Percentiles rank a stretch among this genome's conserved stretches.
phyloP scores from a whole-genome alignment of 2,329 filamentous ascomycete genomes.

The Teratosphaeria pseudoeucalypti region DNA sequence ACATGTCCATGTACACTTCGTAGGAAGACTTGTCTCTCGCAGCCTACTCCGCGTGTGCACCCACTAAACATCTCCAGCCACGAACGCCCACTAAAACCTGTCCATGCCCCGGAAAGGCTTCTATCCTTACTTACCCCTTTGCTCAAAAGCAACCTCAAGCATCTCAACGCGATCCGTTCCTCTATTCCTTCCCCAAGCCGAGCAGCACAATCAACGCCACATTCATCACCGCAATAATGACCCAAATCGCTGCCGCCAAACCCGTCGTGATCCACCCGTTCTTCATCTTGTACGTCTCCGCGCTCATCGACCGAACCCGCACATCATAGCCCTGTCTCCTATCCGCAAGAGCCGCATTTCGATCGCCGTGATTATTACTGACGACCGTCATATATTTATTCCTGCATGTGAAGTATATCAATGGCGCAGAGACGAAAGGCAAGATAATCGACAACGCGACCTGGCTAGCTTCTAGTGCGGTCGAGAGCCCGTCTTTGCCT shows the following conservation, averaged over 20 bases:
- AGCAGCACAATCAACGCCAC: constrained; percentile 61
- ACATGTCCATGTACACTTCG: background rate
- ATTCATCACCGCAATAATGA: constrained; percentile 67
- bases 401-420: constrained; percentile 77
- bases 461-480: constrained; percentile 65
- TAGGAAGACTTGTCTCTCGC: background rate
- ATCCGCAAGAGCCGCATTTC: background rate
- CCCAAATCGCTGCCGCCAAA: constrained; percentile 56
- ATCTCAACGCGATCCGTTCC: constrained; percentile 1
- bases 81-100: background rate
- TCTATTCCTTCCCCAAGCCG: constrained; percentile 38
- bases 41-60: background rate
- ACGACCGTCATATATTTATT: constrained; percentile 68
- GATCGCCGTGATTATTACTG: constrained; percentile 1
- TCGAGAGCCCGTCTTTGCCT: constrained; percentile 58
- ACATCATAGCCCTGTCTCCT: background rate
- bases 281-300: constrained; percentile 47
- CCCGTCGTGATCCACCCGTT: constrained; percentile 57
- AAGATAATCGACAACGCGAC: constrained; percentile 69
- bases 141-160: background rate
- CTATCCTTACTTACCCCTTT: background rate
- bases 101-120: background rate
- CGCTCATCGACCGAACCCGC: background rate
- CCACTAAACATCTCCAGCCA: background rate
- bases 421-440: constrained; percentile 70